Percentiles rank a stretch among this genome's conserved stretches.
These are phyloP conservation scores for Omphalotus olearius DNA, from an alignment of 1,284 basidiomycete genomes.

Conservation along the genomic window DNA sequence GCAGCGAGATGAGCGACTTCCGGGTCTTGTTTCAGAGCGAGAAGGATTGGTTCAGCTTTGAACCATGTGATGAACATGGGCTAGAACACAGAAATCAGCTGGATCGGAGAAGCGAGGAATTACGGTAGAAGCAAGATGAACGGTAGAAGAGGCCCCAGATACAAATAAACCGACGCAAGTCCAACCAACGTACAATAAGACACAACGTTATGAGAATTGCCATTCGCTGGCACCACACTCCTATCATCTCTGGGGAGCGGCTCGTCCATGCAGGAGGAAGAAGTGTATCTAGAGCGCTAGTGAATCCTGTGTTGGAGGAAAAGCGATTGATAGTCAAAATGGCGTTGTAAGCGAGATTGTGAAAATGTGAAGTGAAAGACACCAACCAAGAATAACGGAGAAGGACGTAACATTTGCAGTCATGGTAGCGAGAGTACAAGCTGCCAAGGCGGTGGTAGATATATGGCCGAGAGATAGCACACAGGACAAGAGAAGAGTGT, in stretches of 20 bases:
- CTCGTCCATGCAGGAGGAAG: conserved; percentile 92
- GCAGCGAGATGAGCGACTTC: conserved; percentile 80
- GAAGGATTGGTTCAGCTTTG: conserved; percentile 75
- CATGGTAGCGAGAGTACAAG: conserved; percentile 85
- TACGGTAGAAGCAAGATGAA: background rate
- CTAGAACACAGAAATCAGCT: conserved; percentile 33
- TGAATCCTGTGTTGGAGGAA: conserved; percentile 40
- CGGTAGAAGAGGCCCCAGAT: background rate
- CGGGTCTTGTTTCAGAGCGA: conserved; percentile 81
- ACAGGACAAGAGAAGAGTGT: conserved; percentile 68
- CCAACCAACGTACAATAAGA: conserved; percentile 12
- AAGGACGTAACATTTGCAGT: conserved; percentile 65
- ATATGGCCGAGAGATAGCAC: conserved; percentile 86
- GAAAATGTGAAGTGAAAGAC: too few relatives aligned
- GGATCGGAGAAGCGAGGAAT: background rate
- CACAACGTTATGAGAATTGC: conserved; percentile 53
- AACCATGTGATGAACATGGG: conserved; percentile 74
- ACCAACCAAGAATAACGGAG: conserved; percentile 65
- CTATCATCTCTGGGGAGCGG: conserved; percentile 67
- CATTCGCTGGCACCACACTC: conserved; percentile 44
- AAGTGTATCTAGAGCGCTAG: conserved; percentile 84
- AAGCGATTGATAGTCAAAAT: too few relatives aligned
- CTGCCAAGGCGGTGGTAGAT: conserved; percentile 76
- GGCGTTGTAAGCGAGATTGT: too few relatives aligned
- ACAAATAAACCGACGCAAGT: background rate